phyloP scores from a whole-genome alignment of 2,329 filamentous ascomycete genomes.

The Calonectria ilicicola region DNA sequence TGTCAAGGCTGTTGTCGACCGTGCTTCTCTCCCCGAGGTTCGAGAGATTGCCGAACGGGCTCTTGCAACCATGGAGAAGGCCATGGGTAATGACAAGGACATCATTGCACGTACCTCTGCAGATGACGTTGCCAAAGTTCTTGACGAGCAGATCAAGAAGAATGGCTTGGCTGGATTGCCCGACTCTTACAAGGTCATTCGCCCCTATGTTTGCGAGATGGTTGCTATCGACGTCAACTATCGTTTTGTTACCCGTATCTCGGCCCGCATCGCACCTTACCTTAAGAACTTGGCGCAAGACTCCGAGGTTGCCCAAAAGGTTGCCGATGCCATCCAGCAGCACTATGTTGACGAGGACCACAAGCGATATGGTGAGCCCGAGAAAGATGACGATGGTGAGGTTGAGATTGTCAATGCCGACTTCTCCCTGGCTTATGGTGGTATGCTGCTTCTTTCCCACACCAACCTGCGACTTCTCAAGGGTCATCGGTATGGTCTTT shows the following conservation, averaged over 20 bases:
- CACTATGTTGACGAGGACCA: constrained; percentile 87
- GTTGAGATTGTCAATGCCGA: constrained; percentile 97
- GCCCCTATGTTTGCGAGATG: constrained; percentile 84
- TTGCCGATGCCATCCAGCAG: constrained; percentile 80
- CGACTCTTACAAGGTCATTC: constrained; percentile 75
- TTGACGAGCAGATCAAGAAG: constrained; percentile 81
- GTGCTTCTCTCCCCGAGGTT: constrained; percentile 94
- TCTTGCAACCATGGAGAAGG: constrained; percentile 88
- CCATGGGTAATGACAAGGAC: constrained; percentile 81
- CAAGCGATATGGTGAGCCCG: constrained; percentile 85
- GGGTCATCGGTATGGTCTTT: constrained; percentile 96
- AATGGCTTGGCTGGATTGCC: constrained; percentile 70
- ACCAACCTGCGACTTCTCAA: constrained; percentile 95
- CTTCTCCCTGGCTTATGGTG: constrained; percentile 97
- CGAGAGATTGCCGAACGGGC: constrained; percentile 89
- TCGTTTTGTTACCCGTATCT: constrained; percentile 81
- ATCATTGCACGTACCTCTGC: constrained; percentile 75
- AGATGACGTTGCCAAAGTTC: constrained; percentile 79
- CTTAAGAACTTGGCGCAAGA: constrained; percentile 76
- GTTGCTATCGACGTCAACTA: constrained; percentile 89
- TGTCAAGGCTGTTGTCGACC: constrained; percentile 87
- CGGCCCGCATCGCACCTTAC: constrained; percentile 78
- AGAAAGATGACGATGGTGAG: constrained; percentile 92
- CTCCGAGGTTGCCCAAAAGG: constrained; percentile 68
- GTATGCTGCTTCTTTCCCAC: constrained; percentile 96